phyloP scores from a whole-genome alignment of 2,329 filamentous ascomycete genomes.

The Neoscytalidium dimidiatum region DNA sequence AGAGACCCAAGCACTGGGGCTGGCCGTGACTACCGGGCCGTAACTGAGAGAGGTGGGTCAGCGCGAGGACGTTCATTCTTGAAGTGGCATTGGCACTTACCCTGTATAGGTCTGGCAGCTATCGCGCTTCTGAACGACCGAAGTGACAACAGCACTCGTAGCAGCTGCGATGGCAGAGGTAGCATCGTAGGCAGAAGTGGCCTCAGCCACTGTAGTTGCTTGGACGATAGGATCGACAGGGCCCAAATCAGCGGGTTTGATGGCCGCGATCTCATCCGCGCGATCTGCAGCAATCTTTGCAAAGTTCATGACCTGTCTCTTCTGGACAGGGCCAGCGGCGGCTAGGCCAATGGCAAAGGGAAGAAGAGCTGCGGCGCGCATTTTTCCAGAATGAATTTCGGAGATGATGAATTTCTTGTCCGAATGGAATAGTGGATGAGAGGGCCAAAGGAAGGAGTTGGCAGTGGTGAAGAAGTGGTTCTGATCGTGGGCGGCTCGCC shows the following conservation, averaged over 20 bases:
- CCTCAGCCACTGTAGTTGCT: neutral
- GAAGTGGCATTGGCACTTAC: neutral
- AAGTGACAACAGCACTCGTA: slow-evolving; percentile 1
- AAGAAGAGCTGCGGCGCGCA: slow-evolving; percentile 5
- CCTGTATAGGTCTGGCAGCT: slow-evolving; percentile 7
- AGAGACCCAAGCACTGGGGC: slow-evolving; percentile 1
- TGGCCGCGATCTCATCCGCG: slow-evolving; percentile 1
- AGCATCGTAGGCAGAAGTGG: slow-evolving; percentile 7
- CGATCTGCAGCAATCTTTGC: neutral
- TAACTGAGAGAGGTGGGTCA: neutral
- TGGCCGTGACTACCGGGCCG: slow-evolving; percentile 2
- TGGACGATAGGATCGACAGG: slow-evolving; percentile 7
- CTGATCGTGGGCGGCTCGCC: neutral
- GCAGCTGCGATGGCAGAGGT: slow-evolving; percentile 8
- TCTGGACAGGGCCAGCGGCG: slow-evolving; percentile 12
- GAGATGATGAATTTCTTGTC: too few species aligned
- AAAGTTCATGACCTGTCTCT: slow-evolving; percentile 10
- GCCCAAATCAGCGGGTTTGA: slow-evolving; percentile 2
- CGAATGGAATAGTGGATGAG: neutral
- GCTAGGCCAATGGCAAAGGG: slow-evolving; percentile 15
- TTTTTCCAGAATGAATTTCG: neutral
- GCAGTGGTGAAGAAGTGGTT: neutral
- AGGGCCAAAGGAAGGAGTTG: neutral
- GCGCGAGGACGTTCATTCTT: neutral
- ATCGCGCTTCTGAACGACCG: slow-evolving; percentile 7